Evolutionary conservation across 202 grass and related monocot genomes (phyloP), one percentile per base, ranked within the genome.

Genomic region (Carex arenaria): DNA sequence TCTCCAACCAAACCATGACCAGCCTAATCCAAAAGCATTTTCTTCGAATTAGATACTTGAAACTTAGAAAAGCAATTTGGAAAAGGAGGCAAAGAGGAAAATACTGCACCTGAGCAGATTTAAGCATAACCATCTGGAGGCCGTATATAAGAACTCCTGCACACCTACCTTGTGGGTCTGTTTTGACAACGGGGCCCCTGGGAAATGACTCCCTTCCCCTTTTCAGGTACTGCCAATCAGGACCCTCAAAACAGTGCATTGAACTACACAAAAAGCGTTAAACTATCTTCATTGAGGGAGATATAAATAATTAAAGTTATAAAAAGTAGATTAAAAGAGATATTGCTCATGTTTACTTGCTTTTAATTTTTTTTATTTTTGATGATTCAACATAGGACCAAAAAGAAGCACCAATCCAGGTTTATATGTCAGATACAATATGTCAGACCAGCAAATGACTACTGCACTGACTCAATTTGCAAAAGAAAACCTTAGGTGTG

Each of bases 221-320:
- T 87, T 98, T 98, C 88, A 98, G 72, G 87, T 95, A 87, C 65
- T 89, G 85, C 95, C 95, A 98, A 42, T 98, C 95, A 53, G 92
- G 89, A 64, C 95, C 95, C 86, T 98, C 95, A 84, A 98, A 98
- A 80, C 95, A 98, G 82, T 98, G 95, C 95, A 98, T 98, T 65
- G 95, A 98, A 85, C 95, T 98, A 84, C 55, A 87, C 85, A 60
- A 87, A 72, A 55, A 87, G 38, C 23, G 85, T 61, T 23, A 68
- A 68, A 66, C n/a, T 64, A 82, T 28, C 72, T 56, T 57, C 49
- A 32, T 31, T 80, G 38, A 64, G 32, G 40, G 3, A 10, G 32
- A 19, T 61, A 53, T 19, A 56, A 79, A 34, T 78, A 78, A 20
- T 60, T 78, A n/a, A 40, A 42, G 47, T 47, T 12, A 72, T 38